Conservation (phyloP, 768 basidiomycete genomes). For the Suillus subluteus region DNA sequence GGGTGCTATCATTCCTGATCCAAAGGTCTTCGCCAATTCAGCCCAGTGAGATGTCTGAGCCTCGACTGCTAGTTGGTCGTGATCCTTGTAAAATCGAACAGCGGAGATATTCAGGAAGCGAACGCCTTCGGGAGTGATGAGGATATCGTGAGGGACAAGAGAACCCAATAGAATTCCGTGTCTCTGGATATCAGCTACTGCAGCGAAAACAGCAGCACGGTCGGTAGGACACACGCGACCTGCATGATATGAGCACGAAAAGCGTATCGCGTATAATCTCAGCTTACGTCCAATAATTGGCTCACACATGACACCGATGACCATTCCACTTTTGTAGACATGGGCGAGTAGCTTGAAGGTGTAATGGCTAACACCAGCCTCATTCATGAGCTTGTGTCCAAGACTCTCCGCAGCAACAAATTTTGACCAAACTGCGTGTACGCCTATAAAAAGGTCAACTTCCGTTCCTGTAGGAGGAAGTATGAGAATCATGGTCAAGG, state of each 20-base stretch:
- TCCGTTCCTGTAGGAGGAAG: conserved; percentile 22
- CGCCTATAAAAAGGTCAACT: conserved; percentile 33
- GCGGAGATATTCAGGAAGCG: conserved; percentile 29
- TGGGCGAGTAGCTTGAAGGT: conserved; percentile 35
- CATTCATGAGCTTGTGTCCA: conserved; percentile 36
- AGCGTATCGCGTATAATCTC: neutral
- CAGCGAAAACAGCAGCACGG: conserved; percentile 31
- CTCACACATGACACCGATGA: conserved; percentile 37
- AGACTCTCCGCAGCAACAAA: conserved; percentile 30
- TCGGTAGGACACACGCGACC: conserved; percentile 28
- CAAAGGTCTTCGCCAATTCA: conserved; percentile 25
- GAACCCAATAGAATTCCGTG: conserved; percentile 28
- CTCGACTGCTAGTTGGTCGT: conserved; percentile 27
- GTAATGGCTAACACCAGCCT: conserved; percentile 29
- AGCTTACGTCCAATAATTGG: conserved; percentile 30
- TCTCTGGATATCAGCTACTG: conserved; percentile 35
- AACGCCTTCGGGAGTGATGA: conserved; percentile 33
- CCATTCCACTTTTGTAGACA: conserved; percentile 30
- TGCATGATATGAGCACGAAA: conserved; percentile 18
- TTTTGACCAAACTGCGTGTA: conserved; percentile 25
- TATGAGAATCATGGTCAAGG: conserved; percentile 2
- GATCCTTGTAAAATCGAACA: conserved; percentile 24
- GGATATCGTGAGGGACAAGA: conserved; percentile 26
- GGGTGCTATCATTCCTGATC: conserved; percentile 7
- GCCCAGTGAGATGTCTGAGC: conserved; percentile 24